phyloP scores from a whole-genome alignment of 2,329 filamentous ascomycete species.

The Fusarium agapanthi region DNA sequence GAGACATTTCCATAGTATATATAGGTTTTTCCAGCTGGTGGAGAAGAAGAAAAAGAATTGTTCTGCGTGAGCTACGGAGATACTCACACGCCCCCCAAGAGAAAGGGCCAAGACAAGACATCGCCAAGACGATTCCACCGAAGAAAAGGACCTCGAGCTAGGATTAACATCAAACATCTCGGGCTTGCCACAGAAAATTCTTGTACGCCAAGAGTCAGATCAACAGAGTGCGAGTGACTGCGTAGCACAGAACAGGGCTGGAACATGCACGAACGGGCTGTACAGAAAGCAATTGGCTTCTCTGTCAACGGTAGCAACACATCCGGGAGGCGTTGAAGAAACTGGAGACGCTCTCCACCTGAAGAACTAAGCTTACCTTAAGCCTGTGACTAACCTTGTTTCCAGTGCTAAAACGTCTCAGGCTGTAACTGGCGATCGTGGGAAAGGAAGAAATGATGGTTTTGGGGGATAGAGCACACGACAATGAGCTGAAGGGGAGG shows the following conservation, averaged over 20 bases:
- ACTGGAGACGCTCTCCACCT: not conserved
- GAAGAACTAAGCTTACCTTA: not conserved
- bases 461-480: slow-evolving; percentile 3
- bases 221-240: slow-evolving; percentile 3
- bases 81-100: slow-evolving; percentile 14
- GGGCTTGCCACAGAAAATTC: slow-evolving; percentile 19
- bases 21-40: slow-evolving; percentile 2
- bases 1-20: slow-evolving; percentile 19
- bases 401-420: slow-evolving; percentile 7
- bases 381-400: not conserved
- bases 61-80: not conserved
- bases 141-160: not conserved
- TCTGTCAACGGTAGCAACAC: not conserved
- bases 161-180: not conserved
- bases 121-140: slow-evolving; percentile 20
- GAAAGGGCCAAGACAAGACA: slow-evolving; percentile 3
- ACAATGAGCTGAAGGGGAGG: not conserved
- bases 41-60: not conserved
- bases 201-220: slow-evolving; percentile 33
- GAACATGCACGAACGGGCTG: not conserved
- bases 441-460: not conserved
- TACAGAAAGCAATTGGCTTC: not conserved
- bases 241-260: not conserved
- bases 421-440: slow-evolving; percentile 14
- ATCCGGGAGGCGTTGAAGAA: not conserved